These are phyloP conservation scores for Harringtonia lauricola DNA, from an alignment of 2,329 filamentous ascomycete species.

Conservation along the genomic window DNA sequence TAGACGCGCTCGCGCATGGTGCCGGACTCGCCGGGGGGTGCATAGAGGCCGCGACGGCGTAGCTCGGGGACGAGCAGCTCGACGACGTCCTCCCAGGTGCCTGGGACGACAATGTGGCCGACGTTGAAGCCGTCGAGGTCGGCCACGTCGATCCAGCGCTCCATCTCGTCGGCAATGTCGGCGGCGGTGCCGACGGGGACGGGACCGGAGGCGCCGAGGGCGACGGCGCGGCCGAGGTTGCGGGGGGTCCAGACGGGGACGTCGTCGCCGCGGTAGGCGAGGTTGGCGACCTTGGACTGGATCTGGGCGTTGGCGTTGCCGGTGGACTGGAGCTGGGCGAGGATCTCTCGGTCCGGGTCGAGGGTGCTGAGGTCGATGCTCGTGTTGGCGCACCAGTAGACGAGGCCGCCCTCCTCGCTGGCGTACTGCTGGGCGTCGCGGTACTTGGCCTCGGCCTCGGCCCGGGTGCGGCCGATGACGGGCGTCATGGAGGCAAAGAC, in stretches of 20 bases:
- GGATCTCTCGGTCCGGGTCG: no score
- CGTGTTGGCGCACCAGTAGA: neutral
- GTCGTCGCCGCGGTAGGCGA: neutral
- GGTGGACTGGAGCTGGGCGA: constrained; percentile 22
- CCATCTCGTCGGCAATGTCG: constrained; percentile 55
- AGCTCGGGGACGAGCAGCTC: constrained; percentile 8
- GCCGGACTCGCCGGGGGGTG: neutral
- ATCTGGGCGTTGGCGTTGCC: constrained; percentile 24
- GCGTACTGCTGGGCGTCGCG: constrained; percentile 10
- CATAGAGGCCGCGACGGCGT: constrained; percentile 5
- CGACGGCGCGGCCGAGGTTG: constrained; percentile 8
- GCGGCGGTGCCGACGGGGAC: constrained; percentile 48
- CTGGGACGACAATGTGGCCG: constrained; percentile 6
- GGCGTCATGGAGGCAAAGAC: constrained; percentile 12
- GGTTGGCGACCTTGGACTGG: constrained; percentile 13
- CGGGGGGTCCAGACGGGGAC: constrained; percentile 6
- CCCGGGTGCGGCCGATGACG: constrained; percentile 11
- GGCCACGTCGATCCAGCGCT: constrained; percentile 55
- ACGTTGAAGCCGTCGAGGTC: constrained; percentile 65
- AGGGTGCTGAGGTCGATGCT: constrained; percentile 17
- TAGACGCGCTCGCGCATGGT: constrained; percentile 6
- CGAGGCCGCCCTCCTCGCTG: constrained; percentile 12
- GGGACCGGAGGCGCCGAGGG: constrained; percentile 9
- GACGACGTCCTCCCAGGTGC: constrained; percentile 10
- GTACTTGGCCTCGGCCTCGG: constrained; percentile 14